Conservation (phyloP, 2,329 filamentous ascomycete genomes). For the Fusarium pseudocircinatum region DNA sequence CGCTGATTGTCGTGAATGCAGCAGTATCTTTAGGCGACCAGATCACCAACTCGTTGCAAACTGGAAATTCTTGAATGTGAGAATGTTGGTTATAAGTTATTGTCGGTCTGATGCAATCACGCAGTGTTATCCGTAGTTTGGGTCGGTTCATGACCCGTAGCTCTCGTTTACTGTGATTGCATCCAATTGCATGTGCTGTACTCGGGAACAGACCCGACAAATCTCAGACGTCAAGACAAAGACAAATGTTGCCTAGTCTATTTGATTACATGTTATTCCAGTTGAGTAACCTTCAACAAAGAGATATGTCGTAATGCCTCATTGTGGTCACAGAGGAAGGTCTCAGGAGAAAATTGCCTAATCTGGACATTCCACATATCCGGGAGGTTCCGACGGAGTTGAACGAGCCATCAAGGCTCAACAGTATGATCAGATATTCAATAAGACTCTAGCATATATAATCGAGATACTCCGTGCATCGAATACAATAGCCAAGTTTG, state of each 20-base stretch:
- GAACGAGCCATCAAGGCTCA: not conserved
- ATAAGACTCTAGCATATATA: not conserved
- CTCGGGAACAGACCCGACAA: constrained; percentile 1
- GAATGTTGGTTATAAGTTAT: not conserved
- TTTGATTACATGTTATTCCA: not conserved
- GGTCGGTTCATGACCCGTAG: not conserved
- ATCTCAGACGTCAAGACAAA: not conserved
- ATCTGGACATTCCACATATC: not conserved
- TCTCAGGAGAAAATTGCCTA: constrained; percentile 1
- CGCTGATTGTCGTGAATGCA: not conserved
- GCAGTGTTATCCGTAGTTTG: not conserved
- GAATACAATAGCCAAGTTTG: not conserved
- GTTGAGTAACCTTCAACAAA: not conserved
- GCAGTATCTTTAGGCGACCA: not conserved
- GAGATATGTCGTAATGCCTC: not conserved
- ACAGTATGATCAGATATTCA: no score
- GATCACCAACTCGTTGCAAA: not conserved
- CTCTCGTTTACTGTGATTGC: not conserved
- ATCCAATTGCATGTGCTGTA: not conserved
- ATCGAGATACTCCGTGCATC: not conserved
- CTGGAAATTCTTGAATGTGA: not conserved
- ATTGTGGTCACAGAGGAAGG: not conserved
- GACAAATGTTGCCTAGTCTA: not conserved
- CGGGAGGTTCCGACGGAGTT: not conserved
- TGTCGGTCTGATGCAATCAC: not conserved